phyloP scores from a whole-genome alignment of 345 rosid species.

The Syzygium aqueum region DNA sequence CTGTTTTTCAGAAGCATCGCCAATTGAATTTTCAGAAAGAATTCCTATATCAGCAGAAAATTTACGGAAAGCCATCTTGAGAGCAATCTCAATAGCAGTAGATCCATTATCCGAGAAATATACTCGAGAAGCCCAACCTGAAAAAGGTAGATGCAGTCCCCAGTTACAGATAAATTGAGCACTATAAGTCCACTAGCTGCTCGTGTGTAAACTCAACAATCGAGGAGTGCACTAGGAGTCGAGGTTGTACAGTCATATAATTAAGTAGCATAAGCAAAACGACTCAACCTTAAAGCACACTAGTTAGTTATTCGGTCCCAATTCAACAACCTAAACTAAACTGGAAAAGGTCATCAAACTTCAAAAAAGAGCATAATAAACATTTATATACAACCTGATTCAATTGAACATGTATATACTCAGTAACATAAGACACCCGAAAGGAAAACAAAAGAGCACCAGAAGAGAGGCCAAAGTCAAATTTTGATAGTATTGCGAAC shows the following conservation, averaged over 20 bases:
- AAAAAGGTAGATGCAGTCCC: neutral
- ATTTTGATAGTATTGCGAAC: neutral
- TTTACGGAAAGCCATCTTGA: slow-evolving; percentile 95
- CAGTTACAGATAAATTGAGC: neutral
- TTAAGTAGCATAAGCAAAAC: neutral
- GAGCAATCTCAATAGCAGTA: slow-evolving; percentile 87
- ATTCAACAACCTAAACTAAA: neutral
- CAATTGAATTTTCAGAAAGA: slow-evolving; percentile 14
- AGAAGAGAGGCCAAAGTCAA: neutral
- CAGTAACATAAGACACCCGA: neutral
- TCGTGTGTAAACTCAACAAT: neutral
- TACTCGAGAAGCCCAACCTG: slow-evolving; percentile 94
- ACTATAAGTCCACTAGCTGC: neutral
- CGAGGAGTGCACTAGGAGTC: neutral
- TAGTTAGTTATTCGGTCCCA: neutral
- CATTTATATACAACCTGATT: neutral
- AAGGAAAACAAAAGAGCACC: neutral
- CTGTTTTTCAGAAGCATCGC: slow-evolving; percentile 17
- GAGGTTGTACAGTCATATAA: neutral
- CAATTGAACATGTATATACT: neutral
- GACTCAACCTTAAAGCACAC: neutral
- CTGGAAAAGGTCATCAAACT: neutral
- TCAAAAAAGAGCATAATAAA: neutral
- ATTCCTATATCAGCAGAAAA: slow-evolving; percentile 53
- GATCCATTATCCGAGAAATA: slow-evolving; percentile 95